phyloP scores from a whole-genome alignment of 2,329 filamentous ascomycete genomes.

The Penicillium sp. region DNA sequence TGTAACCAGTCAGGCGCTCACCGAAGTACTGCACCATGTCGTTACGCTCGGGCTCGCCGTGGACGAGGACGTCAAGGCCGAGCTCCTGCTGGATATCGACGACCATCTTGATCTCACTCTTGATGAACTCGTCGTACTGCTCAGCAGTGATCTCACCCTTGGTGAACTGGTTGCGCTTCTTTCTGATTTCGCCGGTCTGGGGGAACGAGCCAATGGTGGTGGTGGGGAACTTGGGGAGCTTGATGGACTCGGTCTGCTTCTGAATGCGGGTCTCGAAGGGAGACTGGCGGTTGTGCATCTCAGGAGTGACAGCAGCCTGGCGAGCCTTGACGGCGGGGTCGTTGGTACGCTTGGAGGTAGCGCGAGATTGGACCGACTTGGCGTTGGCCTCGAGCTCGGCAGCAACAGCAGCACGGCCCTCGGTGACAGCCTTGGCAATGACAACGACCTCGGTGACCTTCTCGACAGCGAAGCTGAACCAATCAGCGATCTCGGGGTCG shows the following conservation, averaged over 20 bases:
- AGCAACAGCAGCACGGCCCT: slow-evolving; percentile 79
- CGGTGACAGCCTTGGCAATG: slow-evolving; percentile 94
- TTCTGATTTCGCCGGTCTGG: slow-evolving; percentile 97
- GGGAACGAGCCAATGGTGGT: slow-evolving; percentile 99
- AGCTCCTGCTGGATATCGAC: slow-evolving; percentile 98
- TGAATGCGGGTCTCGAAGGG: slow-evolving; percentile 78
- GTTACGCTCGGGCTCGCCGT: slow-evolving; percentile 99
- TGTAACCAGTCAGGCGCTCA: slow-evolving; percentile 92
- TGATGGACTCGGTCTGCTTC: slow-evolving; percentile 86
- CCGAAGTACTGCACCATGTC: slow-evolving; percentile 99
- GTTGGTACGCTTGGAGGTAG: slow-evolving; percentile 92
- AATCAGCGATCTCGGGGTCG: slow-evolving; percentile 85
- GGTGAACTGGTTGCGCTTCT: slow-evolving; percentile 96
- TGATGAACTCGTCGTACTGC: slow-evolving; percentile 98
- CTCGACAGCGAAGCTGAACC: slow-evolving; percentile 97
- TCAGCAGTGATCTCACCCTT: slow-evolving; percentile 91
- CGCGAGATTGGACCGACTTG: slow-evolving; percentile 85
- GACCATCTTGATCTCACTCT: slow-evolving; percentile 94
- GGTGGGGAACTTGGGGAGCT: slow-evolving; percentile 94
- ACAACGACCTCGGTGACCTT: slow-evolving; percentile 86
- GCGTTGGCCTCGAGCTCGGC: slow-evolving; percentile 94
- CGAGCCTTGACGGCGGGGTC: slow-evolving; percentile 96
- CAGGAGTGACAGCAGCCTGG: slow-evolving; percentile 76
- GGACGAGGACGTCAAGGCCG: slow-evolving; percentile 91
- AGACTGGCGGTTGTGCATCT: slow-evolving; percentile 90